Conservation (phyloP, 768 basidiomycete species). For the Pisolithus sp. region DNA sequence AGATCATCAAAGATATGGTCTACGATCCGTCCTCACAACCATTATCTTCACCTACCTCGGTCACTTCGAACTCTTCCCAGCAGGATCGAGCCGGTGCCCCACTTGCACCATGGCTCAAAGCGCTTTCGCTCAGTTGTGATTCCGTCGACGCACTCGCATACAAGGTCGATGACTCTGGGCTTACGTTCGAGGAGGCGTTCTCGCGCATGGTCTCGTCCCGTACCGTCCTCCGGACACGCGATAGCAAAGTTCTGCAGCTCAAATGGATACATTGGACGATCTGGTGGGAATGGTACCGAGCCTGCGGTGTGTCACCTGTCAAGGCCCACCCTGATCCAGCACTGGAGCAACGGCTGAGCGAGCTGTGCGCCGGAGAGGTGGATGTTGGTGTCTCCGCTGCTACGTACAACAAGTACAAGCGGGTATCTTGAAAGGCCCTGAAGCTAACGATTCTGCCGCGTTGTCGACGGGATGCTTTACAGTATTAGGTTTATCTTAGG, state of each 20-base stretch:
- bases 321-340: slow-evolving; percentile 17
- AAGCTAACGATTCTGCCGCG: no score
- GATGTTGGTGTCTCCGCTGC: slow-evolving; percentile 26
- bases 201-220: slow-evolving; percentile 18
- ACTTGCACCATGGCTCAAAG: slow-evolving; percentile 25
- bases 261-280: slow-evolving; percentile 29
- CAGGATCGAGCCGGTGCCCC: slow-evolving; percentile 9
- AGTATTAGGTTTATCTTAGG: no score
- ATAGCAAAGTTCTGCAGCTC: slow-evolving; percentile 21
- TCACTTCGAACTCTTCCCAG: slow-evolving; percentile 4
- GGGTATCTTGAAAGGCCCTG: slow-evolving; percentile 14
- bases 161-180: slow-evolving; percentile 16
- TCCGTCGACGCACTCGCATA: slow-evolving; percentile 18
- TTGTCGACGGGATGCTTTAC: no score
- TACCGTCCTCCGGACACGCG: slow-evolving; percentile 16
- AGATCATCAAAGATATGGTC: slow-evolving; percentile 21
- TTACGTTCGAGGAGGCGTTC: slow-evolving; percentile 25
- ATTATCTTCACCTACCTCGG: background rate
- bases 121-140: slow-evolving; percentile 25
- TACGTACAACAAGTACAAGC: slow-evolving; percentile 28
- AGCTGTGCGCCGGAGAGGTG: slow-evolving; percentile 18
- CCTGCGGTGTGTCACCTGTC: slow-evolving; percentile 9
- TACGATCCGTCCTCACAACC: background rate
- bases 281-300: slow-evolving; percentile 24
- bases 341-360: slow-evolving; percentile 18